A percentile compares a stretch with the other conserved stretches of the same genome.
These are phyloP conservation scores for Neonectria coccinea DNA, from an alignment of 2,329 filamentous ascomycete genomes.

Conservation along the genomic window DNA sequence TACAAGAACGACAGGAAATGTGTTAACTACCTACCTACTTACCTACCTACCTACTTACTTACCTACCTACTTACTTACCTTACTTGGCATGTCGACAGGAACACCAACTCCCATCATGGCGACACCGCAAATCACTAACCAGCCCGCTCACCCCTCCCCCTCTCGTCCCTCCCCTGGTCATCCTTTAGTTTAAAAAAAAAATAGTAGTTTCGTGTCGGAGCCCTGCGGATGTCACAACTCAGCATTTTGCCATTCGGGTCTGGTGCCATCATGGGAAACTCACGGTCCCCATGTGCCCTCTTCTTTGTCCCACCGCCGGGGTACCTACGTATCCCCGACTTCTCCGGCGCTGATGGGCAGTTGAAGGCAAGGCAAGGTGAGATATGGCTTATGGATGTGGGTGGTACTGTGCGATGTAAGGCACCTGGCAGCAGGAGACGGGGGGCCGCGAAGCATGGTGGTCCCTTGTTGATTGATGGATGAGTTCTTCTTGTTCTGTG, in stretches of 20 bases:
- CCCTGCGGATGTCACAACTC: neutral
- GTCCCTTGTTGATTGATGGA: neutral
- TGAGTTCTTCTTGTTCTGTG: conserved; percentile 3
- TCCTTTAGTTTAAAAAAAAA: neutral
- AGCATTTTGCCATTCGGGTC: conserved; percentile 1
- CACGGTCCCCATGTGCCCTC: neutral
- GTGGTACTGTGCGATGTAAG: neutral
- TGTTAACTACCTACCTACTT: no score
- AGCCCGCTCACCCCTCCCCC: neutral
- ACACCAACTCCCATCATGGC: no score
- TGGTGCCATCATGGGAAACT: conserved; percentile 3
- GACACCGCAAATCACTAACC: neutral
- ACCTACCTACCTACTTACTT: no score
- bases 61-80: no score
- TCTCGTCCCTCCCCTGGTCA: neutral
- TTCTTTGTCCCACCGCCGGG: neutral
- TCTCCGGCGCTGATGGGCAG: neutral
- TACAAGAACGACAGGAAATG: neutral
- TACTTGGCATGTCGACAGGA: neutral
- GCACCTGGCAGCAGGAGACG: neutral
- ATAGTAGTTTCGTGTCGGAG: neutral
- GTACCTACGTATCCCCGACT: neutral
- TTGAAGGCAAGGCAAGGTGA: conserved; percentile 1
- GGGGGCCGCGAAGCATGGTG: neutral
- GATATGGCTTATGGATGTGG: neutral